Evolutionary conservation across 352 stramenopile genomes (phyloP).

Genomic region (Phytophthora cryptogea): DNA sequence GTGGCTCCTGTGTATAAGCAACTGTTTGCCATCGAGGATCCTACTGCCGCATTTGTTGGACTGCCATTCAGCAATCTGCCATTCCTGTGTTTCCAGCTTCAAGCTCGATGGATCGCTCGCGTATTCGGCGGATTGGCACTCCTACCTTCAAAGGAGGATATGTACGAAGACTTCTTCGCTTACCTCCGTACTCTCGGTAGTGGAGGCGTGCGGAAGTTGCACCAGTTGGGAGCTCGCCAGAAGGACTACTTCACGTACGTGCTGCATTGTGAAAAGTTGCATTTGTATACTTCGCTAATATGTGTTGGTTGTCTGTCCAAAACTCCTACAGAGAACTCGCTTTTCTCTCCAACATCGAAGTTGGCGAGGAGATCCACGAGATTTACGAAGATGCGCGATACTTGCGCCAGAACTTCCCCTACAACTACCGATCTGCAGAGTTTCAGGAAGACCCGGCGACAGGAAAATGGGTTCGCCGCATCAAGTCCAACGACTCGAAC

Average conservation of each 20-base stretch:
- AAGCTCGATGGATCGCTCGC: conserved; percentile 65
- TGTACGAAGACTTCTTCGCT: conserved; percentile 68
- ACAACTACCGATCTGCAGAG: conserved; percentile 66
- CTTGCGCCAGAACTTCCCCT: conserved; percentile 59
- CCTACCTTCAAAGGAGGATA: conserved; percentile 67
- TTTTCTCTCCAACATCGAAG: conserved; percentile 37
- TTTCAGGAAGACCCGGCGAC: conserved; percentile 47
- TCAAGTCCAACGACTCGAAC: conserved; percentile 28
- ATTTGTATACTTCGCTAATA: background rate
- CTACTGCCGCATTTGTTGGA: conserved; percentile 71
- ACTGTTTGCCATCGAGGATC: conserved; percentile 77
- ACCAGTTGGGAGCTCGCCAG: conserved; percentile 60
- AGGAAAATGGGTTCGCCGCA: conserved; percentile 48
- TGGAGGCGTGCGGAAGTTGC: conserved; percentile 62
- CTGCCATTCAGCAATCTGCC: conserved; percentile 78
- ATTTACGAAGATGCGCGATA: conserved; percentile 73
- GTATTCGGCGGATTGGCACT: conserved; percentile 48
- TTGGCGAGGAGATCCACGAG: conserved; percentile 53
- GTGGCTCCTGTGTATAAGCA: conserved; percentile 81
- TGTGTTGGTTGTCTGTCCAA: conserved; percentile 3
- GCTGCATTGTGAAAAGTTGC: background rate
- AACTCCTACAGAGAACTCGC: conserved; percentile 42
- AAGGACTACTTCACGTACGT: conserved; percentile 59
- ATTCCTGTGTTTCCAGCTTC: conserved; percentile 84
- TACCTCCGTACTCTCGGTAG: conserved; percentile 42